Evolutionary conservation across 2,329 filamentous ascomycete genomes (phyloP).

Genomic region (Hypoxylon sp.): DNA sequence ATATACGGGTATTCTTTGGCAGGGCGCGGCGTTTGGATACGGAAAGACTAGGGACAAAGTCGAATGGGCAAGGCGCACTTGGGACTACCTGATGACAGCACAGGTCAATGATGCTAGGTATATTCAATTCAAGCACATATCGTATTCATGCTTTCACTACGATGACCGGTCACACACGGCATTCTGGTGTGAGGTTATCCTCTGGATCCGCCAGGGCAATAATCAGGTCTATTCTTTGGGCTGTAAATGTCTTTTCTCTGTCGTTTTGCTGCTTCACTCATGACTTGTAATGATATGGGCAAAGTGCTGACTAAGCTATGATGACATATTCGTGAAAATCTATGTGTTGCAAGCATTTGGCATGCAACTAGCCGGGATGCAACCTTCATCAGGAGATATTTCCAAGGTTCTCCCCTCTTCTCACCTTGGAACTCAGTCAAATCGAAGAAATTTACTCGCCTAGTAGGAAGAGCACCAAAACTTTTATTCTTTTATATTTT

Average conservation of each 20-base stretch:
- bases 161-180: too few relatives aligned
- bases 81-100: conserved; percentile 5
- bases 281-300: too few relatives aligned
- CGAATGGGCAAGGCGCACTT: conserved; percentile 11
- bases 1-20: background rate
- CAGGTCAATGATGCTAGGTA: conserved; percentile 7
- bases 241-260: too few relatives aligned
- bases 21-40: conserved; percentile 18
- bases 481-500: too few relatives aligned
- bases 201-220: too few relatives aligned
- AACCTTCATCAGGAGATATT: background rate
- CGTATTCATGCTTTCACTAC: background rate
- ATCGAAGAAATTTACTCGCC: too few relatives aligned
- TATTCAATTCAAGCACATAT: conserved; percentile 3
- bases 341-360: too few relatives aligned
- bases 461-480: background rate
- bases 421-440: background rate
- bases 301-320: conserved; percentile 8
- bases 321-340: conserved; percentile 20
- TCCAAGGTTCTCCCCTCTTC: background rate
- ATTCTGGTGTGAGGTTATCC: too few relatives aligned
- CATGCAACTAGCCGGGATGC: too few relatives aligned
- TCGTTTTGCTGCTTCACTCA: too few relatives aligned
- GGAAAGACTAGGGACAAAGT: conserved; percentile 3
- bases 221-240: too few relatives aligned